Evolutionary conservation across 441 rosid species (phyloP).

Genomic region (Brassica hybrid): DNA sequence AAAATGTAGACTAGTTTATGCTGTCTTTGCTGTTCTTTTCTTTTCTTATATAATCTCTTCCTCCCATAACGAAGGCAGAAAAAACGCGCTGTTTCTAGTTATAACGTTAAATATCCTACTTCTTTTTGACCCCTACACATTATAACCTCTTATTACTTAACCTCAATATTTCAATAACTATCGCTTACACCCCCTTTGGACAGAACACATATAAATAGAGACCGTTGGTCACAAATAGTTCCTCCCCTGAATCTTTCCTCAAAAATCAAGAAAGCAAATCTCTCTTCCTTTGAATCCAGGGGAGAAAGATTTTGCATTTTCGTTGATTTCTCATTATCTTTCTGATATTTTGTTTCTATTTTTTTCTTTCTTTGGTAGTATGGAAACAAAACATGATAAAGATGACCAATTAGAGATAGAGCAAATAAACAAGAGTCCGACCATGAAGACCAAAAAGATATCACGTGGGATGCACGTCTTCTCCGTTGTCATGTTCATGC

Average conservation of each 20-base stretch:
- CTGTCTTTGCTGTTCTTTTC: slow-evolving; percentile 15
- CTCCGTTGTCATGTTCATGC: slow-evolving; percentile 51
- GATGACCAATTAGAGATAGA: slow-evolving; percentile 33
- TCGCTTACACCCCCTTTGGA: not conserved
- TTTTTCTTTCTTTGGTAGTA: not conserved
- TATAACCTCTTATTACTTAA: not conserved
- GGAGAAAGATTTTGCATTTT: slow-evolving; percentile 28
- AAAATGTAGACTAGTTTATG: slow-evolving; percentile 8
- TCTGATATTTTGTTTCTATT: slow-evolving; percentile 28
- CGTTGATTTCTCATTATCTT: not conserved
- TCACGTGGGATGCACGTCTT: slow-evolving; percentile 51
- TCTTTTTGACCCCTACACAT: not conserved
- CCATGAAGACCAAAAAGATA: slow-evolving; percentile 38
- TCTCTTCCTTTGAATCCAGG: slow-evolving; percentile 32
- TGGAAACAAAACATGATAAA: slow-evolving; percentile 39
- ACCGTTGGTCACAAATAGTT: slow-evolving; percentile 10
- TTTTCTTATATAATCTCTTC: not conserved
- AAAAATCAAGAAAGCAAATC: not conserved
- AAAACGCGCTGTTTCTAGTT: slow-evolving; percentile 24
- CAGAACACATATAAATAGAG: slow-evolving; percentile 33
- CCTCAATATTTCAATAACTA: not conserved
- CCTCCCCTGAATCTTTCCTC: slow-evolving; percentile 10
- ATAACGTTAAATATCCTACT: not conserved
- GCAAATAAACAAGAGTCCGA: slow-evolving; percentile 19
- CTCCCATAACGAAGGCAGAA: slow-evolving; percentile 20